These are phyloP conservation scores for Metarhizium robertsii DNA, from an alignment of 2,329 filamentous ascomycete genomes.

Conservation along the genomic window DNA sequence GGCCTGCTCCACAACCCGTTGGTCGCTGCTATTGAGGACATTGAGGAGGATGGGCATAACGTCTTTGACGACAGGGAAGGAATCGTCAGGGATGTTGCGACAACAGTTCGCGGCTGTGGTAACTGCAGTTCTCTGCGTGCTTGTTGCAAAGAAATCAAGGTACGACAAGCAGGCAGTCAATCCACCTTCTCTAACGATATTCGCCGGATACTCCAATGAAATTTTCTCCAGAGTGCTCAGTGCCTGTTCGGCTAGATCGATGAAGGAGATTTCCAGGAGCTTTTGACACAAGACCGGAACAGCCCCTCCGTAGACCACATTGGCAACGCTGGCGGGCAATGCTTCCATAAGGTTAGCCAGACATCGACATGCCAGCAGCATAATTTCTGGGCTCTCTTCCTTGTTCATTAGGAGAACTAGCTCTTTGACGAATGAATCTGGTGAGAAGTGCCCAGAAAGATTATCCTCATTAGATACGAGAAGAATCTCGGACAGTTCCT, in stretches of 20 bases:
- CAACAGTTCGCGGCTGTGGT: conserved; percentile 98
- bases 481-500: conserved; percentile 87
- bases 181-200: conserved; percentile 91
- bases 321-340: conserved; percentile 81
- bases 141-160: conserved; percentile 94
- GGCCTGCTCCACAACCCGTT: conserved; percentile 93
- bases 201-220: conserved; percentile 87
- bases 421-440: conserved; percentile 92
- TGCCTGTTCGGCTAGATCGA: conserved; percentile 94
- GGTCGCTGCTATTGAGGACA: conserved; percentile 85
- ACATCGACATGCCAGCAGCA: conserved; percentile 92
- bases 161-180: conserved; percentile 93
- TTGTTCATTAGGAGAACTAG: conserved; percentile 87
- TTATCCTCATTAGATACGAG: conserved; percentile 96
- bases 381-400: conserved; percentile 91
- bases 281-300: conserved; percentile 94
- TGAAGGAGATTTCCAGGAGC: conserved; percentile 90
- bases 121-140: conserved; percentile 91
- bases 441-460: conserved; percentile 86
- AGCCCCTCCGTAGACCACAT: conserved; percentile 94
- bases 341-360: conserved; percentile 98
- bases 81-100: conserved; percentile 89
- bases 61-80: conserved; percentile 81
- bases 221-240: conserved; percentile 96
- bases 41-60: conserved; percentile 94